Conservation (phyloP, 164 flowering plant species). For the Tinospora cordifolia region DNA sequence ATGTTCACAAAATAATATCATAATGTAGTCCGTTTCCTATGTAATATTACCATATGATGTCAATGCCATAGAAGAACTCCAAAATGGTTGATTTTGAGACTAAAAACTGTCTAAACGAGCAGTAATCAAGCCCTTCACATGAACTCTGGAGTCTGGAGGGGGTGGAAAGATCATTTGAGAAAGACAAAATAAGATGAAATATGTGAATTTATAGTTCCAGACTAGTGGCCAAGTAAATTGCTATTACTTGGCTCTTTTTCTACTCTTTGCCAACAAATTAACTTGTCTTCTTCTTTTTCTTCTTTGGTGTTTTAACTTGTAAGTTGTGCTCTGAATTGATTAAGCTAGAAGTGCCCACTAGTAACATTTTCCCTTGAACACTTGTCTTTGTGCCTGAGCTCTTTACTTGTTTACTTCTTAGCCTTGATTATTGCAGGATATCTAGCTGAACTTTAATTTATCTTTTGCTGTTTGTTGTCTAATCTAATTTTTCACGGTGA, state of each 20-base stretch:
- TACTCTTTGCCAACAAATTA: neutral
- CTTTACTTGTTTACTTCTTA: neutral
- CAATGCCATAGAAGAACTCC: too few relatives aligned
- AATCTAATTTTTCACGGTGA: neutral
- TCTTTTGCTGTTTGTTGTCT: neutral
- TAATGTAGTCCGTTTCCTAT: neutral
- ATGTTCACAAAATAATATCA: neutral
- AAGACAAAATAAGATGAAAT: neutral
- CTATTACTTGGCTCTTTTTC: neutral
- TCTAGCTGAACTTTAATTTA: neutral
- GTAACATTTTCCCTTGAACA: neutral
- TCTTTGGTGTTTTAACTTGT: neutral
- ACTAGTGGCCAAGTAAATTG: too few relatives aligned
- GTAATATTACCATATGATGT: too few relatives aligned
- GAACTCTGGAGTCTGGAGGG: too few relatives aligned
- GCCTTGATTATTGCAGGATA: neutral
- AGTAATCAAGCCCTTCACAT: neutral
- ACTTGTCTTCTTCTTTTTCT: neutral
- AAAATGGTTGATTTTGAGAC: neutral
- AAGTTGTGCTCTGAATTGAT: neutral
- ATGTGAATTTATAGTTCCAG: too few relatives aligned
- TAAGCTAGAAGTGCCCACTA: neutral
- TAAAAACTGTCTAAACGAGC: neutral
- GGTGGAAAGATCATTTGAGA: neutral
- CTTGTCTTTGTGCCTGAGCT: neutral